Evolutionary conservation across 495 filamentous ascomycete genomes (phyloP).

Genomic region (Collariella sp.): DNA sequence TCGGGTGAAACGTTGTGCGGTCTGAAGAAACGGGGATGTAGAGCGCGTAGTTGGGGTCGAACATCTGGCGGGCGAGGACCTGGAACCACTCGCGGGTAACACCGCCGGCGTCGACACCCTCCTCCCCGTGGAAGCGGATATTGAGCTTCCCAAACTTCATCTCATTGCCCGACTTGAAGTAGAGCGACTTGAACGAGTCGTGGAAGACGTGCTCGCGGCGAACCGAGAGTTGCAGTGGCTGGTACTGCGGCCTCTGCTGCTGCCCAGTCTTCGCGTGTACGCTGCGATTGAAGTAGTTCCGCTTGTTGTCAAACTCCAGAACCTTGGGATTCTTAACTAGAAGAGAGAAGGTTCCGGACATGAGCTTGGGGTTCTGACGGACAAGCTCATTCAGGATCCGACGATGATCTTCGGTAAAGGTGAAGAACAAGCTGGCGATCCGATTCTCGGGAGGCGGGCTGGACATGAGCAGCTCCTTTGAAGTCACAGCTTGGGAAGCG

Average conservation of each 20-base stretch:
- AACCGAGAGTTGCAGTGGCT: conserved; percentile 77
- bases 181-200: conserved; percentile 92
- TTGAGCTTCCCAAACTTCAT: conserved; percentile 98
- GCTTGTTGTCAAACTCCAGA: conserved; percentile 98
- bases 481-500: conserved; percentile 41
- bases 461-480: conserved; percentile 62
- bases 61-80: conserved; percentile 95
- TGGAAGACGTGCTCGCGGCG: conserved; percentile 95
- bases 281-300: conserved; percentile 94
- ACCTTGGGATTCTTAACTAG: conserved; percentile 98
- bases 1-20: conserved; percentile 97
- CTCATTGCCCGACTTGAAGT: conserved; percentile 90
- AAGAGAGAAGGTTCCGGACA: conserved; percentile 94
- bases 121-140: conserved; percentile 94
- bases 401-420: conserved; percentile 94
- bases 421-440: conserved; percentile 92
- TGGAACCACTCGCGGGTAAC: conserved; percentile 99
- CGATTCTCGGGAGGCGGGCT: conserved; percentile 72
- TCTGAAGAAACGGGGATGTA: conserved; percentile 97
- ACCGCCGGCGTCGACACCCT: conserved; percentile 95
- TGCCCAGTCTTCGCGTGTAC: conserved; percentile 67
- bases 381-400: conserved; percentile 98
- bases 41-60: conserved; percentile 94
- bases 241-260: conserved; percentile 48
- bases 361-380: conserved; percentile 89